Conservation (phyloP, 345 rosid genomes). For the Ailanthus altissimus region DNA sequence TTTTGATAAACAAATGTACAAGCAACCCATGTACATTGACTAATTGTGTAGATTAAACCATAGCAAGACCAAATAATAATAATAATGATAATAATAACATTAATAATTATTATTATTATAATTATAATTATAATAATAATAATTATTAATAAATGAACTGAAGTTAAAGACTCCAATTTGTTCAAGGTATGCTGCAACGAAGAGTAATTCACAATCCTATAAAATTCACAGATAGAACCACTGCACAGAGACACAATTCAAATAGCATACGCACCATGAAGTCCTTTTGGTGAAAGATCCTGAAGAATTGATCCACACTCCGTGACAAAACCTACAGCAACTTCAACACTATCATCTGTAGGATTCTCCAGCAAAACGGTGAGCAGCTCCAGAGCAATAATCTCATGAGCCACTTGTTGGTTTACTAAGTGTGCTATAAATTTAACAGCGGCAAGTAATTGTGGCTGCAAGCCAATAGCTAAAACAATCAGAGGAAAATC, state of each 20-base stretch:
- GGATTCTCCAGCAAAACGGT: constrained; percentile 75
- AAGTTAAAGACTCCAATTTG: too few relatives aligned
- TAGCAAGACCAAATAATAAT: not conserved
- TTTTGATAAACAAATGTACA: not conserved
- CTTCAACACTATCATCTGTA: constrained; percentile 94
- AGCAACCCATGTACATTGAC: not conserved
- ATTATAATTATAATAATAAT: not conserved
- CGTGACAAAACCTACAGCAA: constrained; percentile 86
- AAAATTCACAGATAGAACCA: not conserved
- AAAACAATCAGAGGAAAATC: not conserved
- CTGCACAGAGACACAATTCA: not conserved
- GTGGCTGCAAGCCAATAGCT: constrained; percentile 56
- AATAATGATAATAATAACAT: not conserved
- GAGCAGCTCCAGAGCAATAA: constrained; percentile 79
- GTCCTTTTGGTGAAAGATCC: constrained; percentile 85
- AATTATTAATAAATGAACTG: too few relatives aligned
- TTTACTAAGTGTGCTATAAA: constrained; percentile 93
- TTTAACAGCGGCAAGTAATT: constrained; percentile 90
- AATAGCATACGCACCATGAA: constrained; percentile 56
- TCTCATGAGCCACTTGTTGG: constrained; percentile 88
- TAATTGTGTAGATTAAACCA: not conserved
- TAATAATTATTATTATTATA: too few relatives aligned
- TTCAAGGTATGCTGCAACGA: not conserved
- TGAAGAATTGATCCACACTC: constrained; percentile 94
- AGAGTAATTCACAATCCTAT: not conserved